Percentiles rank a stretch among this genome's conserved stretches.
These are phyloP conservation scores for Asterochloris sp. DNA, from an alignment of 139 green algal species.

Conservation along the genomic window DNA sequence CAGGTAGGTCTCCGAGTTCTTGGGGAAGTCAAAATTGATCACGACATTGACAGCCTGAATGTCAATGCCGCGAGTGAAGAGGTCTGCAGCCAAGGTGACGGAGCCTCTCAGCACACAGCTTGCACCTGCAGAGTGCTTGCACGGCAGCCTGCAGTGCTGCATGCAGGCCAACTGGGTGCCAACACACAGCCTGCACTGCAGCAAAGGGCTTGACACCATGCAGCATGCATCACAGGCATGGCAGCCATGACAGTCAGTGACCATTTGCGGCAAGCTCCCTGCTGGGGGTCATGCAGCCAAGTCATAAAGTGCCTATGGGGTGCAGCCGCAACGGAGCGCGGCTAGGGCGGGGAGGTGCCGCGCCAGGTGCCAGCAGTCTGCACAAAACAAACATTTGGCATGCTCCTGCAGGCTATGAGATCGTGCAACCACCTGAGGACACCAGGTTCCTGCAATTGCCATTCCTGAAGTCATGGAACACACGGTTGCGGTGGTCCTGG, in stretches of 20 bases:
- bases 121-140: not conserved
- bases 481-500: slow-evolving; percentile 96
- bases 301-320: too few species aligned
- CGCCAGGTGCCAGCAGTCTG: not conserved
- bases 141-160: not conserved
- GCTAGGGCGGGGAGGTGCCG: too few species aligned
- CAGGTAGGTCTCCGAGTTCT: slow-evolving; percentile 99
- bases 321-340: too few species aligned
- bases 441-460: slow-evolving; percentile 98
- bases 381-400: not conserved
- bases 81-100: slow-evolving; percentile 47
- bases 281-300: not conserved
- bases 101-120: not conserved
- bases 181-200: not conserved
- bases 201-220: too few species aligned
- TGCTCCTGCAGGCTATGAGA: not conserved
- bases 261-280: too few species aligned
- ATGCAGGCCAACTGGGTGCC: not conserved
- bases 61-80: slow-evolving; percentile 98
- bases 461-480: slow-evolving; percentile 99
- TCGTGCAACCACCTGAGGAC: slow-evolving; percentile 67
- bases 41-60: slow-evolving; percentile 99
- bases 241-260: not conserved
- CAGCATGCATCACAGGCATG: too few species aligned
- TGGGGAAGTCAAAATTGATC: slow-evolving; percentile 99